Base-by-base conservation (phyloP, 495 filamentous ascomycete genomes). In the Hypoxylon fragiforme region DNA sequence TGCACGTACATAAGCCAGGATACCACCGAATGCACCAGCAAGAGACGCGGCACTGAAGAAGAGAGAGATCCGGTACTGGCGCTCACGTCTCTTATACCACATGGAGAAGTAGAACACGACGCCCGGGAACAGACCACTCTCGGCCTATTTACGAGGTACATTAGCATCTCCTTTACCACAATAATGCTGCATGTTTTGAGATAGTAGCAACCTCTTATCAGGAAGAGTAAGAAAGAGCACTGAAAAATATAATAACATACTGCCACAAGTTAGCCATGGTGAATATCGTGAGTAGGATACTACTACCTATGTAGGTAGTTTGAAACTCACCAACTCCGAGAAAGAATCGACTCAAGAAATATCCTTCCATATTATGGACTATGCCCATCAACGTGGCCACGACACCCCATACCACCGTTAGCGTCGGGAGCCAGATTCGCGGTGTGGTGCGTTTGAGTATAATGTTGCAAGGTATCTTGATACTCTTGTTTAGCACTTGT, bases 51-150 rank as follows among this genome's bases (percentile, higher is more conserved):
- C 83, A 45, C 81, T 83, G 52, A 91, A 90, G 69, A 92, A 91
- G 1, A 91, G 70, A 7, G 87, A 83, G 30, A 91, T 80, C 0
- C 88, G 83, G 60, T 84, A 89, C 64, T 88, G 84, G 18, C 73
- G 64, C 63, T 91, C 88, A 20, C 79, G 80, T 13, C 87, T 75
- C 60, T 85, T 86, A 53, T 92, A 92, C 85, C 89, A 91, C 85
- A 90, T 90, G 1, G 85, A 87, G n/a, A 92, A 77, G 61, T 90
- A 90, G 66, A 86, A 91, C 0, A 90, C 87, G 0, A 91, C 87
- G 0, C 89, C 87, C 9, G 87, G 85, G 46, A 87, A 89, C 0
- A 89, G 73, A 0, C 84, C 85, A 36, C 77, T 80, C 58, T 79
- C 76, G 18, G 77, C 67, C 57, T 61, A n/a, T 8, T 47, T 13